A percentile compares a stretch with the other conserved stretches of the same genome.
Evolutionary conservation across 2,329 filamentous ascomycete genomes (phyloP).

Genomic region (Aquanectria penicillioides): DNA sequence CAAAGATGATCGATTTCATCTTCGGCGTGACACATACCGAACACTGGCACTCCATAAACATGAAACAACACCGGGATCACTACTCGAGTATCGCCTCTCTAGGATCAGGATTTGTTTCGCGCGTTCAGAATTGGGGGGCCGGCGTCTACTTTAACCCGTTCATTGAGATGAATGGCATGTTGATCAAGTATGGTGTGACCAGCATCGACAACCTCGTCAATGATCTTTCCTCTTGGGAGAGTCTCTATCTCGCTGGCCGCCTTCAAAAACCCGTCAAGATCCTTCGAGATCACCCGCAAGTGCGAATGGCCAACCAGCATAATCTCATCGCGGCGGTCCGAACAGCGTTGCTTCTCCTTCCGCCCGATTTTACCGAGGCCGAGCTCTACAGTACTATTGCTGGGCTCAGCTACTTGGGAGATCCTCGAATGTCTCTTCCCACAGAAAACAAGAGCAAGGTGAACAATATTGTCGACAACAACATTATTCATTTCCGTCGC

Average conservation of each 20-base stretch:
- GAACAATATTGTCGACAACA: conserved; percentile 90
- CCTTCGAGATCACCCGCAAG: conserved; percentile 88
- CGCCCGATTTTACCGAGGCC: conserved; percentile 83
- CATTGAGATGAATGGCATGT: conserved; percentile 90
- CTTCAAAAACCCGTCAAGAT: conserved; percentile 99
- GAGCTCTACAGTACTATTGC: conserved; percentile 92
- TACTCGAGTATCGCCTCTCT: conserved; percentile 88
- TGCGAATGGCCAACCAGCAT: conserved; percentile 94
- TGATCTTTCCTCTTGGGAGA: conserved; percentile 92
- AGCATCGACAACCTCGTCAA: conserved; percentile 89
- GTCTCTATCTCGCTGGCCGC: conserved; percentile 93
- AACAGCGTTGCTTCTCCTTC: conserved; percentile 87
- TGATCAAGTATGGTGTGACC: conserved; percentile 98
- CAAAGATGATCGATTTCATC: conserved; percentile 99
- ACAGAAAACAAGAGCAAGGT: conserved; percentile 95
- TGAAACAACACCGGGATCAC: conserved; percentile 88
- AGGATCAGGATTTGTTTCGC: conserved; percentile 85
- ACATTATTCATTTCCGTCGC: conserved; percentile 89
- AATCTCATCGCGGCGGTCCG: conserved; percentile 93
- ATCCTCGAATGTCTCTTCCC: conserved; percentile 92
- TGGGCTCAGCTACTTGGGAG: conserved; percentile 91
- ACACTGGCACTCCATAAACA: conserved; percentile 96
- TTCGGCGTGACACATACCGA: conserved; percentile 94
- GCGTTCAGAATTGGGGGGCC: conserved; percentile 91
- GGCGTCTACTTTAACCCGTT: conserved; percentile 99